Evolutionary conservation across 495 filamentous ascomycete genomes (phyloP).

Genomic region (Friedmanniomyces simplex): DNA sequence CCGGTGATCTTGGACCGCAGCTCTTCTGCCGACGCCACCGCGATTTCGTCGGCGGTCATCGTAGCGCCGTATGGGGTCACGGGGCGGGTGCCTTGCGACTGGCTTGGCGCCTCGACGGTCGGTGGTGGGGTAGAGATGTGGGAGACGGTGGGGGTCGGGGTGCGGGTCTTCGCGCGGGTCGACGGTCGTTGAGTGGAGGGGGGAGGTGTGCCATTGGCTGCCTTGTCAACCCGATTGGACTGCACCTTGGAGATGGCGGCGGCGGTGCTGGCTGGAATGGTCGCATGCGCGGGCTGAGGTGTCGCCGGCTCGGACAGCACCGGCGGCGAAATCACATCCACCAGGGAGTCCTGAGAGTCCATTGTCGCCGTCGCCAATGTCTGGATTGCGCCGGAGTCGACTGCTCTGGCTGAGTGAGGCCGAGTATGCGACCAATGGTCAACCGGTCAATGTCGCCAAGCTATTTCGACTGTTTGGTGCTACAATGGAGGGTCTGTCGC

Average conservation of each 20-base stretch:
- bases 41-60: conserved; percentile 14
- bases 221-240: not conserved
- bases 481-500: no score
- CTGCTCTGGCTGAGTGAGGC: no score
- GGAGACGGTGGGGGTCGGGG: conserved; percentile 18
- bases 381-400: no score
- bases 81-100: not conserved
- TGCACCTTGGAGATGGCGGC: conserved; percentile 1
- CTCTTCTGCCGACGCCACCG: conserved; percentile 37
- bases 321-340: not conserved
- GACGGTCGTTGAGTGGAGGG: not conserved
- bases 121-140: conserved; percentile 26
- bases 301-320: conserved; percentile 10
- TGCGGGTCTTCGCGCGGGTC: conserved; percentile 20
- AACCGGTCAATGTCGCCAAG: not conserved
- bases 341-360: conserved; percentile 7
- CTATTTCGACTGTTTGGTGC: not conserved
- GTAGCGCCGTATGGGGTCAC: not conserved
- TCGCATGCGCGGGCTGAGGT: conserved; percentile 11
- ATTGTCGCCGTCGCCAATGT: not conserved
- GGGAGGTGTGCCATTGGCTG: conserved; percentile 17
- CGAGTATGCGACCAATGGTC: no score
- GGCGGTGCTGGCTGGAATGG: conserved; percentile 4
- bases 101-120: conserved; percentile 7
- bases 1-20: conserved; percentile 49